Base-by-base conservation (phyloP, 2,329 filamentous ascomycete species). In the Monosporascus sp. region DNA sequence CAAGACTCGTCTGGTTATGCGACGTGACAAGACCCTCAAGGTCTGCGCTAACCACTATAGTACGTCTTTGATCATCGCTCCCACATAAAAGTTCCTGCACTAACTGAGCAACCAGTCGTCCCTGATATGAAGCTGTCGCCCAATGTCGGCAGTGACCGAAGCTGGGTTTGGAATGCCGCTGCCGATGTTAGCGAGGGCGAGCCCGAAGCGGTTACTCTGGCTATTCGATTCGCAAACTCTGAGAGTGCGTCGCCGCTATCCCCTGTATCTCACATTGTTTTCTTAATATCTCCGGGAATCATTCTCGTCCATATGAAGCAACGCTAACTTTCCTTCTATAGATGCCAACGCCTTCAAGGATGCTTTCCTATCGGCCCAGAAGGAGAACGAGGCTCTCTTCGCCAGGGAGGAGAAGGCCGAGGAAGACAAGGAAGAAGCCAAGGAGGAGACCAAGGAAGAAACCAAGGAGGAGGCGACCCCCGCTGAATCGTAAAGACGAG, bases 31-130 rank as follows among this genome's bases (percentile, higher is more conserved):
- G 90, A 99, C 94, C 57, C 86, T 97, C 78, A 99, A 99, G 84
- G 94, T 99, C 76, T 99, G 94, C 87, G 94, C 94, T 71, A 99
- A 99, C 82, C 94, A 99, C 83, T 99, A 99, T 78, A 87, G 92
- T 96, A 86, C 68, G 88, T 78, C 28, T 14, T 18, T 26, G 15
- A 31, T 18, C 38, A 17, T 31, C 43, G 26, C n/a, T 9, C 8
- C 41, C 9, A n/a, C 28, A n/a, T 35, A 22, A 37, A 35, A 37
- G 1, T 7, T 40, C 35, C 52, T 56, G 31, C 55, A 50, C 62
- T 60, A 54, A 55, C 38, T 9, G 55, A 44, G 56, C 46, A 50
- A 53, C 38, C 51, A 96, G 92, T 99, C 69, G 91, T 96, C 57
- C 93, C 93, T 59, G 93, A 97, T 76, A 97, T 99, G 93, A 97